Evolutionary conservation across 2,329 filamentous ascomycete species (phyloP).

Genomic region (Phialophora tarda): DNA sequence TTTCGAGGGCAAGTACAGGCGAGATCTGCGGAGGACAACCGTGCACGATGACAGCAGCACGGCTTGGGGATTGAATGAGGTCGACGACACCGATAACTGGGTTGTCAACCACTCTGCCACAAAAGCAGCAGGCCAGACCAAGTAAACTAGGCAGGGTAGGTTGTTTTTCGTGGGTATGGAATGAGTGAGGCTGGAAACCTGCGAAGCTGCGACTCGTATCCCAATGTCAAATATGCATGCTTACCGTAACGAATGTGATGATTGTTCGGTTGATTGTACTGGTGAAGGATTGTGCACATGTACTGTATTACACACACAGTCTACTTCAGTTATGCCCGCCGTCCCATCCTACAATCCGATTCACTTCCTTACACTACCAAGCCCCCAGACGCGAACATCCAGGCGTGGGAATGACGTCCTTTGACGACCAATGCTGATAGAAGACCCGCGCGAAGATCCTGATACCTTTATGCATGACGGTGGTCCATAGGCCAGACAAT

Average conservation of each 20-base stretch:
- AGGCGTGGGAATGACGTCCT: neutral
- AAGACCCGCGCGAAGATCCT: neutral
- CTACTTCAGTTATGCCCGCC: neutral
- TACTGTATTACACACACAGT: neutral
- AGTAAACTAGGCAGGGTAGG: neutral
- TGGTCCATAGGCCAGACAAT: neutral
- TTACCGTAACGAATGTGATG: neutral
- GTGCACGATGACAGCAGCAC: constrained; percentile 57
- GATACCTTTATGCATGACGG: neutral
- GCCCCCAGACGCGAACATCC: neutral
- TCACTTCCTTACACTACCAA: neutral
- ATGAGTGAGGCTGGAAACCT: neutral
- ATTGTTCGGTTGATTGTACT: neutral
- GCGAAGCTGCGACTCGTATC: neutral
- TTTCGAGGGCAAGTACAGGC: constrained; percentile 55
- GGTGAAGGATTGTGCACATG: neutral
- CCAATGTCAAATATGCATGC: neutral
- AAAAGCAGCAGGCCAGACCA: constrained; percentile 20
- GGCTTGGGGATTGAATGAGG: constrained; percentile 53
- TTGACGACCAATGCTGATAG: neutral
- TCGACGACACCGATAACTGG: constrained; percentile 29
- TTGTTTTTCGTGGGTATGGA: neutral
- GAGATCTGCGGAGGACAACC: constrained; percentile 63
- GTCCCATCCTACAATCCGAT: neutral
- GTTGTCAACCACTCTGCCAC: constrained; percentile 30